Evolutionary conservation across 1,284 basidiomycete species (phyloP).

Genomic region (Trichosporon sp.): DNA sequence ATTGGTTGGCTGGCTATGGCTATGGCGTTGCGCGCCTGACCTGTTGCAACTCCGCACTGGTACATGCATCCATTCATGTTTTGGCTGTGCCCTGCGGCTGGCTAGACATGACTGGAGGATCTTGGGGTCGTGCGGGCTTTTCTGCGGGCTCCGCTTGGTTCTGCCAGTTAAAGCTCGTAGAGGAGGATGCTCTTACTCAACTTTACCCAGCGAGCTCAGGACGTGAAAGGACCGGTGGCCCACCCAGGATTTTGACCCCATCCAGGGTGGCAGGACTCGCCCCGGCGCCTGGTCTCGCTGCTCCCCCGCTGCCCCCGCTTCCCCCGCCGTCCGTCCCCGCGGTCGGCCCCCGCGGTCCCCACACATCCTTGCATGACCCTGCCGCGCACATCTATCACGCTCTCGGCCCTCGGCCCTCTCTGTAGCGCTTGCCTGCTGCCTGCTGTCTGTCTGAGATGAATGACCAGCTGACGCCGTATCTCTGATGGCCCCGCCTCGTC

Average conservation of each 20-base stretch:
- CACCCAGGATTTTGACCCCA: no score
- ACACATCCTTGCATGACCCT: background rate
- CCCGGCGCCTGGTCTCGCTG: background rate
- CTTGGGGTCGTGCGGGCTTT: background rate
- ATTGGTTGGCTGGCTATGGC: no score
- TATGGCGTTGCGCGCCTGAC: no score
- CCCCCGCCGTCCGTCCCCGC: background rate
- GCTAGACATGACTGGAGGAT: no score
- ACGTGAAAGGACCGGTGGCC: no score
- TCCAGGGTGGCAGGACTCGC: background rate
- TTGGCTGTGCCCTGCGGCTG: background rate
- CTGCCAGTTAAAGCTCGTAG: no score
- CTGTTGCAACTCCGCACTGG: no score
- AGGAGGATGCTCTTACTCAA: no score
- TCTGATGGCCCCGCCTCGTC: background rate
- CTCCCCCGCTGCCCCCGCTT: background rate
- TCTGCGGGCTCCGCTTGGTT: background rate
- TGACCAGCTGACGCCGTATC: background rate
- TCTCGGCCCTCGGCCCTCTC: no score
- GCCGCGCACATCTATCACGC: background rate
- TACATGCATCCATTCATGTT: background rate
- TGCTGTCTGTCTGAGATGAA: background rate
- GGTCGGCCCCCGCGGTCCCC: background rate
- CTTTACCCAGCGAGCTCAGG: no score
- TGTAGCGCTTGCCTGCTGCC: no score